Conservation (phyloP, 2,329 filamentous ascomycete genomes). For the Colletotrichum simmondsii region DNA sequence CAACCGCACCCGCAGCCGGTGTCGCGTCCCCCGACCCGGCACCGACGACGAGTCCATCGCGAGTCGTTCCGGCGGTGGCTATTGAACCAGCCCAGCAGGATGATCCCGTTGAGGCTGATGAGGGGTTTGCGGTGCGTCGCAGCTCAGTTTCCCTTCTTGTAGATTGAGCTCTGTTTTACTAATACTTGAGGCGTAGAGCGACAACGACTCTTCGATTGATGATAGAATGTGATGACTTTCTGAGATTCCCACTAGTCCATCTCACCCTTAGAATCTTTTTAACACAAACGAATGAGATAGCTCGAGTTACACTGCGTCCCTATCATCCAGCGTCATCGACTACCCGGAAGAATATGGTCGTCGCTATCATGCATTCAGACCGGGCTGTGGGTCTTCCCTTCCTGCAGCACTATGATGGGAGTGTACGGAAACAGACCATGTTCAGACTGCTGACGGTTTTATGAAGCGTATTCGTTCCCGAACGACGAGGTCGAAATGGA, state of each 20-base stretch:
- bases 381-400: not conserved
- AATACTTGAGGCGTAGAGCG: not conserved
- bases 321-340: constrained; percentile 11
- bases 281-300: not conserved
- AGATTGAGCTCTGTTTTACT: not conserved
- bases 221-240: not conserved
- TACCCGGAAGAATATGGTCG: constrained; percentile 26
- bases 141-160: too few relatives aligned
- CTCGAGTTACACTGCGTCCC: not conserved
- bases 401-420: not conserved
- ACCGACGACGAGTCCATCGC: not conserved
- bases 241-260: not conserved
- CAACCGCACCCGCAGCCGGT: too few relatives aligned
- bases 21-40: not conserved
- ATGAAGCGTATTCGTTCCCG: not conserved
- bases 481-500: not conserved
- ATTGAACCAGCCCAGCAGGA: not conserved
- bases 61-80: not conserved
- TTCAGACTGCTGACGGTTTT: not conserved
- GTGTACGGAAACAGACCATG: not conserved
- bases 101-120: not conserved
- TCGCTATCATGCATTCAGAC: constrained; percentile 24
- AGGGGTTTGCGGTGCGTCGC: not conserved
- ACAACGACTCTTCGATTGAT: not conserved
- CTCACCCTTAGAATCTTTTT: too few relatives aligned